These are phyloP conservation scores for Skeletonema grethae DNA, from an alignment of 108 stramenopile species.

Conservation along the genomic window DNA sequence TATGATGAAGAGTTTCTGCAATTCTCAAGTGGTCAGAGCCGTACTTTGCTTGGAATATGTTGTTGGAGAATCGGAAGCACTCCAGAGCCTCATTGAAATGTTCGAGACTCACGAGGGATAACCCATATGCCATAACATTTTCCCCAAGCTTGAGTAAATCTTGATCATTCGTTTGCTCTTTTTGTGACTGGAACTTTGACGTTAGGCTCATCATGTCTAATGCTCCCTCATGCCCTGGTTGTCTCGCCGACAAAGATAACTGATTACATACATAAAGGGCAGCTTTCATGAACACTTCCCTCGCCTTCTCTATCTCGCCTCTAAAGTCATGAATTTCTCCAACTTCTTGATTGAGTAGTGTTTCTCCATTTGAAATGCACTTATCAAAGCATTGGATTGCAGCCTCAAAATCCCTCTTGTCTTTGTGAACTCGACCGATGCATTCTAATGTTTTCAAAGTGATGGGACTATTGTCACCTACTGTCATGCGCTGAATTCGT, in stretches of 20 bases:
- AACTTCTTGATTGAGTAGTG: slow-evolving; percentile 25
- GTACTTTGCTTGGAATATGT: slow-evolving; percentile 37
- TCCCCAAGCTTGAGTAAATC: slow-evolving; percentile 26
- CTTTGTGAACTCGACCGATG: slow-evolving; percentile 46
- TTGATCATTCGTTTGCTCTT: slow-evolving; percentile 25
- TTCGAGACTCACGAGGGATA: slow-evolving; percentile 29
- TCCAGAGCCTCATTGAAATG: slow-evolving; percentile 34
- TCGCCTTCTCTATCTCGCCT: slow-evolving; percentile 36
- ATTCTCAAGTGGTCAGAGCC: slow-evolving; percentile 46
- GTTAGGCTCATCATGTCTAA: slow-evolving; percentile 1
- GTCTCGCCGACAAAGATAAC: slow-evolving; percentile 7
- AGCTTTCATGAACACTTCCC: slow-evolving; percentile 31
- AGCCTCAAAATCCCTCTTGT: slow-evolving; percentile 40
- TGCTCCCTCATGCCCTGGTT: slow-evolving; percentile 15
- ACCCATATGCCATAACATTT: slow-evolving; percentile 36
- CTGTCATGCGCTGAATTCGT: slow-evolving; percentile 23
- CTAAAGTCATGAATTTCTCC: slow-evolving; percentile 31
- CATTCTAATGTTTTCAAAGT: slow-evolving; percentile 43
- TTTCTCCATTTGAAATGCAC: slow-evolving; percentile 32
- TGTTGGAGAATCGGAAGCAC: slow-evolving; percentile 43
- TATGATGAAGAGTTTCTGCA: slow-evolving; percentile 40
- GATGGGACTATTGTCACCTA: slow-evolving; percentile 30
- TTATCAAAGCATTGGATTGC: slow-evolving; percentile 44
- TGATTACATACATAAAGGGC: slow-evolving; percentile 13
- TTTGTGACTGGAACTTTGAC: slow-evolving; percentile 24